These are phyloP conservation scores for Apiospora hydei DNA, from an alignment of 2,329 filamentous ascomycete genomes.

Conservation along the genomic window DNA sequence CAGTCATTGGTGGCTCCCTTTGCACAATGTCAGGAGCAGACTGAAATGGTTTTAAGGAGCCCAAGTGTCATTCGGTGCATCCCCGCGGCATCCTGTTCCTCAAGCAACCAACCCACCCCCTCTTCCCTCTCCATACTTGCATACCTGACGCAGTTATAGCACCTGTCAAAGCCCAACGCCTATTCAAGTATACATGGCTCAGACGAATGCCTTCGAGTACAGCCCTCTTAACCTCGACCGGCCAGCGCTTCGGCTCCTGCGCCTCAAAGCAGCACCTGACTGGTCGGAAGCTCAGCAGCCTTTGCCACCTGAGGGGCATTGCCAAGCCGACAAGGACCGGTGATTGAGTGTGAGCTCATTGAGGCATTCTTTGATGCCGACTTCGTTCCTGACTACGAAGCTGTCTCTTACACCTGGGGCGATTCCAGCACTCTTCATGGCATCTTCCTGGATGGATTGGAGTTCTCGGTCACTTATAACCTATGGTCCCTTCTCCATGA, in stretches of 20 bases:
- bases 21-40: neutral
- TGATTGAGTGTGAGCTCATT: neutral
- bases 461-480: neutral
- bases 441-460: neutral
- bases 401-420: slow-evolving; percentile 19
- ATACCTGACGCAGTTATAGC: neutral
- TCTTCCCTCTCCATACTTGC: neutral
- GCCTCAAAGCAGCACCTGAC: neutral
- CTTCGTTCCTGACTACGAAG: slow-evolving; percentile 12
- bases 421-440: neutral
- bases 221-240: neutral
- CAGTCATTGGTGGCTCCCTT: neutral
- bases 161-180: neutral
- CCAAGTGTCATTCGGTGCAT: neutral
- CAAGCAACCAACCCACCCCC: neutral
- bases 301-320: too few species aligned
- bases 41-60: neutral
- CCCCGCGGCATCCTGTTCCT: neutral
- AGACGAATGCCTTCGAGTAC: neutral
- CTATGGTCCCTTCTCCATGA: neutral
- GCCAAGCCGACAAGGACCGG: too few species aligned
- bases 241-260: neutral
- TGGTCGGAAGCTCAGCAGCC: too few species aligned
- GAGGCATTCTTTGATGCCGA: neutral
- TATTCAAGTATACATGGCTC: neutral